These are phyloP conservation scores for Darksidea phi DNA, from an alignment of 495 filamentous ascomycete genomes.

Conservation along the genomic window DNA sequence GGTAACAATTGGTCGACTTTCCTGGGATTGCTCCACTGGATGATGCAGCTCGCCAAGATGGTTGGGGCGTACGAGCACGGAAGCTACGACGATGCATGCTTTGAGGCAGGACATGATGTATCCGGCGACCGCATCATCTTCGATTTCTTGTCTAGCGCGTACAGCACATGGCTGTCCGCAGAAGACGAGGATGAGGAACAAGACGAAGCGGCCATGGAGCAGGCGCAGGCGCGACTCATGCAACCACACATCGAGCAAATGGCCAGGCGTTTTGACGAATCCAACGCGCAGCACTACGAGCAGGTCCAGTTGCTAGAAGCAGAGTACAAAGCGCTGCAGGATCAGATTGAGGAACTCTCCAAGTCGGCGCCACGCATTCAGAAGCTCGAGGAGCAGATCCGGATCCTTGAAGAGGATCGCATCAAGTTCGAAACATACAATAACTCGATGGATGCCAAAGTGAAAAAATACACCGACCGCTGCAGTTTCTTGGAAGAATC, in stretches of 20 bases:
- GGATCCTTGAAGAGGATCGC: constrained; percentile 85
- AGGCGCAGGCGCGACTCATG: constrained; percentile 66
- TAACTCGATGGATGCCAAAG: constrained; percentile 69
- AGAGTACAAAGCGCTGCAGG: constrained; percentile 71
- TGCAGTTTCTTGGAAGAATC: constrained; percentile 76
- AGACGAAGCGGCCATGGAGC: constrained; percentile 43
- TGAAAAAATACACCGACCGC: constrained; percentile 76
- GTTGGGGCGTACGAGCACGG: constrained; percentile 73
- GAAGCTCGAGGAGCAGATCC: constrained; percentile 77
- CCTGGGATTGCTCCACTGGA: constrained; percentile 92
- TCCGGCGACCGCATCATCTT: constrained; percentile 88
- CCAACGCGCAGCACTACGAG: constrained; percentile 75
- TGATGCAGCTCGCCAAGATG: constrained; percentile 95
- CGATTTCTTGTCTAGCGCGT: constrained; percentile 81
- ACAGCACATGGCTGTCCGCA: constrained; percentile 87
- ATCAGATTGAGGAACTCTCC: constrained; percentile 84
- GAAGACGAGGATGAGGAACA: constrained; percentile 78
- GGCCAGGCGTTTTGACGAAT: constrained; percentile 81
- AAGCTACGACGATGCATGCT: constrained; percentile 84
- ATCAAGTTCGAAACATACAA: constrained; percentile 93
- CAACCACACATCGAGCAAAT: constrained; percentile 83
- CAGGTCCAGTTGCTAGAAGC: constrained; percentile 80
- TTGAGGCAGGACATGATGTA: constrained; percentile 82
- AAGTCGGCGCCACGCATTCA: constrained; percentile 78
- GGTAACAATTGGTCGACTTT: constrained; percentile 95